Evolutionary conservation across 352 stramenopile species (phyloP).

Genomic region (Phytophthora ohioensis): DNA sequence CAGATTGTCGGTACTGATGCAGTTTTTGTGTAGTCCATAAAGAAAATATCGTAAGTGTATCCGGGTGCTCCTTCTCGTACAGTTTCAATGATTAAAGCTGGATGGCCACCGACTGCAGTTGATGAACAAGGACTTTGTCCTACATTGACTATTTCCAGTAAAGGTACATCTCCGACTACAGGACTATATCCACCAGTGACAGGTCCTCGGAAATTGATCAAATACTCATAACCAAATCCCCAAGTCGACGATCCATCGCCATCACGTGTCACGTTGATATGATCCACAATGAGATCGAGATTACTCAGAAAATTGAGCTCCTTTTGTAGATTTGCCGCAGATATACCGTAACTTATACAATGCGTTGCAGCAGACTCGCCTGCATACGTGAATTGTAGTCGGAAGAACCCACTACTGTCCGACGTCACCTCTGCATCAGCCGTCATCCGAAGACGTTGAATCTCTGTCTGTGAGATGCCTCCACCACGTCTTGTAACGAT

Average conservation of each 20-base stretch:
- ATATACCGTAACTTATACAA: slow-evolving; percentile 81
- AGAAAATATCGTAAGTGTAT: slow-evolving; percentile 83
- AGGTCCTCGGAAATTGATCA: slow-evolving; percentile 69
- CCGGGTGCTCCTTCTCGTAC: slow-evolving; percentile 60
- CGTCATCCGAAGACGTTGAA: slow-evolving; percentile 74
- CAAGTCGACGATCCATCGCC: slow-evolving; percentile 72
- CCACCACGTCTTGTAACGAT: slow-evolving; percentile 67
- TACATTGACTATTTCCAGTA: slow-evolving; percentile 62
- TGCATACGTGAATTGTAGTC: slow-evolving; percentile 68
- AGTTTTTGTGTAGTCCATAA: slow-evolving; percentile 49
- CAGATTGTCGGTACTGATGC: slow-evolving; percentile 29
- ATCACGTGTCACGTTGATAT: slow-evolving; percentile 72
- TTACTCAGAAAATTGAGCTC: slow-evolving; percentile 72
- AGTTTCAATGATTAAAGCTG: slow-evolving; percentile 74
- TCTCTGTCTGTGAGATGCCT: slow-evolving; percentile 68
- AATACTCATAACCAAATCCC: slow-evolving; percentile 85
- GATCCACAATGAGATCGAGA: slow-evolving; percentile 36
- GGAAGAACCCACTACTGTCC: slow-evolving; percentile 56
- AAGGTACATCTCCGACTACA: slow-evolving; percentile 65
- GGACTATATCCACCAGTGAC: slow-evolving; percentile 60
- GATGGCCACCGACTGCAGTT: slow-evolving; percentile 55
- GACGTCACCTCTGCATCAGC: slow-evolving; percentile 72
- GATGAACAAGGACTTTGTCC: slow-evolving; percentile 51
- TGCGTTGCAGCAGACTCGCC: slow-evolving; percentile 52
- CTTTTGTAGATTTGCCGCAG: slow-evolving; percentile 59